phyloP scores from a whole-genome alignment of 345 rosid genomes.

The Orychophragmus violaceus region DNA sequence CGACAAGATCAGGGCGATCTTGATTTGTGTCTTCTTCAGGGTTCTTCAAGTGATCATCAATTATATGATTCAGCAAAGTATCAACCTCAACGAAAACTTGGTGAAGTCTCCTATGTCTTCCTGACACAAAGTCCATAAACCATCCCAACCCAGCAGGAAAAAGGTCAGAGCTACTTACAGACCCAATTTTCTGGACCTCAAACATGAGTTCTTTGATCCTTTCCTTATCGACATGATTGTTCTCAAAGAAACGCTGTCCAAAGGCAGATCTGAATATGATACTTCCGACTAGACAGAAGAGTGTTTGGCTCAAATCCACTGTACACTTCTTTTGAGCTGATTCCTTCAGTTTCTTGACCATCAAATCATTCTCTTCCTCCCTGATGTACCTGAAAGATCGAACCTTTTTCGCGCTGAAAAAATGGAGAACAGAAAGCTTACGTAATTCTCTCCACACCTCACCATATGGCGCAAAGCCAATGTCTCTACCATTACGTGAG shows the following conservation, averaged over 20 bases:
- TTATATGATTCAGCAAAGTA: slow-evolving; percentile 7
- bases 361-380: neutral
- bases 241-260: slow-evolving; percentile 10
- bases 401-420: neutral
- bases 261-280: neutral
- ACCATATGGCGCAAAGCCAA: neutral
- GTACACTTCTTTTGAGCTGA: neutral
- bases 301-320: neutral
- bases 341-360: neutral
- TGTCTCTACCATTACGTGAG: neutral
- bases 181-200: neutral
- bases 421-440: neutral
- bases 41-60: slow-evolving; percentile 20
- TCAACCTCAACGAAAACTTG: neutral
- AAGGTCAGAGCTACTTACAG: slow-evolving; percentile 2
- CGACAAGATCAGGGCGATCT: slow-evolving; percentile 32
- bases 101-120: neutral
- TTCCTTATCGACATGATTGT: neutral
- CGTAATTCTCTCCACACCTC: neutral
- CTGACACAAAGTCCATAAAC: slow-evolving; percentile 6
- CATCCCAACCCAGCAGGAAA: slow-evolving; percentile 14
- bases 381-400: neutral
- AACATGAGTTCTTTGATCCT: neutral
- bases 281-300: neutral
- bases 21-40: neutral